Conservation (phyloP, 441 rosid species). For the Populus trichocarpa region DNA sequence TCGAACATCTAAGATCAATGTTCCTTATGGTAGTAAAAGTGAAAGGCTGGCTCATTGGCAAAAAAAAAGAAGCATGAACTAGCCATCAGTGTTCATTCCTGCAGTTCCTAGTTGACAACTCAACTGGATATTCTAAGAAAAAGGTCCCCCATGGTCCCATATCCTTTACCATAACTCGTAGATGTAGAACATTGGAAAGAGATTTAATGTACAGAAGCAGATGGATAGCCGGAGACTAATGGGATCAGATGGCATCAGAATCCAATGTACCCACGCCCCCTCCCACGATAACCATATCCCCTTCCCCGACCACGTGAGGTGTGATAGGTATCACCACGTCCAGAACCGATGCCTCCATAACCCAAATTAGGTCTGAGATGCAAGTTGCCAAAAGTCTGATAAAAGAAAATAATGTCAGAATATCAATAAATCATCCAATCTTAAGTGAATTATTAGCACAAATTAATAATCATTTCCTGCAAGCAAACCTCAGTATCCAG, state of each 20-base stretch:
- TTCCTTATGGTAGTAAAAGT: not conserved
- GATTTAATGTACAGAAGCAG: not conserved
- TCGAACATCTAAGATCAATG: not conserved
- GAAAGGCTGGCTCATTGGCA: constrained; percentile 14
- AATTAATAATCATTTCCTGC: not conserved
- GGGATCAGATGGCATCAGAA: constrained; percentile 9
- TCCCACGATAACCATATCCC: constrained; percentile 32
- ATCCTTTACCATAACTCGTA: not conserved
- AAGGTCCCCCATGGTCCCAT: not conserved
- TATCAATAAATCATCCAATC: not conserved
- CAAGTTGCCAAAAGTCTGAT: constrained; percentile 38
- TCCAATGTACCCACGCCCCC: constrained; percentile 22
- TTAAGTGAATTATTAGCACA: not conserved
- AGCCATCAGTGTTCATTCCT: constrained; percentile 11
- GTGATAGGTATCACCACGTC: constrained; percentile 20
- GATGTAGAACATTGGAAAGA: not conserved
- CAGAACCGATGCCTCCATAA: constrained; percentile 25
- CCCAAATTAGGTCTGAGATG: constrained; percentile 20
- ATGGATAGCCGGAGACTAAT: not conserved
- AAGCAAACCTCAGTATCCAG: constrained; percentile 40
- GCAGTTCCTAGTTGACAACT: constrained; percentile 11
- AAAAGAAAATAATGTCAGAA: constrained; percentile 5
- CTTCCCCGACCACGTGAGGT: constrained; percentile 27
- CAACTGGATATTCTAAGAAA: constrained; percentile 4
- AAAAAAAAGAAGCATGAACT: constrained; percentile 16